These are phyloP conservation scores for Apostasia ramifera DNA, from an alignment of 106 monocot genomes.

Conservation along the genomic window DNA sequence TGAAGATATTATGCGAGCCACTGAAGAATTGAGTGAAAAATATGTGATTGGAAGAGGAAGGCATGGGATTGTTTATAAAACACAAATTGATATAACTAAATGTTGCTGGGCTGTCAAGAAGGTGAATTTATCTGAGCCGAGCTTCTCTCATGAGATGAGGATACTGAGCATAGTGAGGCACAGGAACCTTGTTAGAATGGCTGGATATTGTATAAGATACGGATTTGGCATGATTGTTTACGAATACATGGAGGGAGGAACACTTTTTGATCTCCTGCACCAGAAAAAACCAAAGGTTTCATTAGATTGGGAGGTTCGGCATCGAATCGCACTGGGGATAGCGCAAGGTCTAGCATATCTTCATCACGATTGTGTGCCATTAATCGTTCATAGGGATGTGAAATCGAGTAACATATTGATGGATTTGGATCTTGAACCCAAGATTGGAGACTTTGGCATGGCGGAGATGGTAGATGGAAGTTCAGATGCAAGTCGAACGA, in stretches of 20 bases:
- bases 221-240: slow-evolving; percentile 52
- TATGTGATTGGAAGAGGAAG: slow-evolving; percentile 69
- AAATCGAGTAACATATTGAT: slow-evolving; percentile 78
- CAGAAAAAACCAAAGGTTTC: slow-evolving; percentile 31
- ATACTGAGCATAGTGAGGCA: slow-evolving; percentile 52
- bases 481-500: slow-evolving; percentile 17
- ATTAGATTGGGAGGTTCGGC: slow-evolving; percentile 43
- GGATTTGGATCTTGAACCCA: slow-evolving; percentile 61
- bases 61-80: slow-evolving; percentile 63
- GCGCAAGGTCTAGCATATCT: slow-evolving; percentile 70
- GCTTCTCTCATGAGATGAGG: slow-evolving; percentile 39
- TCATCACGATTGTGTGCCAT: slow-evolving; percentile 79
- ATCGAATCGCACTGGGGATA: slow-evolving; percentile 57
- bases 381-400: slow-evolving; percentile 74
- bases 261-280: slow-evolving; percentile 56
- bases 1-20: slow-evolving; percentile 51
- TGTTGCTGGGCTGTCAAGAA: slow-evolving; percentile 65
- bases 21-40: slow-evolving; percentile 63
- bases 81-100: slow-evolving; percentile 40
- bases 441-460: slow-evolving; percentile 72
- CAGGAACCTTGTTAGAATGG: slow-evolving; percentile 57
- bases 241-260: slow-evolving; percentile 63
- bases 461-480: slow-evolving; percentile 29
- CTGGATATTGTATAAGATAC: slow-evolving; percentile 58
- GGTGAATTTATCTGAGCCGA: slow-evolving; percentile 32